Conservation (phyloP, 148 eudicot genomes). For the Chenopodium formosanum region DNA sequence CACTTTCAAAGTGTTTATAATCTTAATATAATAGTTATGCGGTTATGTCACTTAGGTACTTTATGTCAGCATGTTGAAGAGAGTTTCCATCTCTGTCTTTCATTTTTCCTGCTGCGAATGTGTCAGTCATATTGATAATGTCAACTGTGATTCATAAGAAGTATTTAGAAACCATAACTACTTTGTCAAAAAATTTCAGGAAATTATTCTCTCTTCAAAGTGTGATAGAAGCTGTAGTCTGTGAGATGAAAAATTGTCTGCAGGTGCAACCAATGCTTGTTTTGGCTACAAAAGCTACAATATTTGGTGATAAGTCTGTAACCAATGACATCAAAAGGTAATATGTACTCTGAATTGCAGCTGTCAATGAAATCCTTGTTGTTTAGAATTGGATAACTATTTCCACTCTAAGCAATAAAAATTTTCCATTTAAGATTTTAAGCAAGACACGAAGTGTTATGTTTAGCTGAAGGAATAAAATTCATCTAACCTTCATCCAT, state of each 20-base stretch:
- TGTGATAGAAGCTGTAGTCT: constrained; percentile 64
- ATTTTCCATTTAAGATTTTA: not conserved
- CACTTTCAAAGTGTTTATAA: not conserved
- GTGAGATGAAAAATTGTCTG: constrained; percentile 58
- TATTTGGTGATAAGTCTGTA: constrained; percentile 42
- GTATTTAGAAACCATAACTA: not conserved
- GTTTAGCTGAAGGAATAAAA: not conserved
- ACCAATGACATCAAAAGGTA: constrained; percentile 48
- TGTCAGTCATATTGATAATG: not conserved
- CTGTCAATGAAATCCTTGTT: not conserved
- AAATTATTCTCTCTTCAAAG: constrained; percentile 73
- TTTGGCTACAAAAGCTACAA: constrained; percentile 67
- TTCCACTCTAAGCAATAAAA: not conserved
- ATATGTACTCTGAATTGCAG: not conserved
- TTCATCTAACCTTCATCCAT: not conserved
- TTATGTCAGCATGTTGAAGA: not conserved
- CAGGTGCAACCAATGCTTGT: constrained; percentile 77
- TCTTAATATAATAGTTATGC: too few species aligned
- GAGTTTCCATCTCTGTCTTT: not conserved
- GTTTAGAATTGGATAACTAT: not conserved
- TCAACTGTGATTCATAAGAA: not conserved
- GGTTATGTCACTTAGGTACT: not conserved
- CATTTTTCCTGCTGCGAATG: not conserved
- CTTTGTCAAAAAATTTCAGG: constrained; percentile 35
- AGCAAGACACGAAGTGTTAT: not conserved